phyloP scores from a whole-genome alignment of 495 filamentous ascomycete species.

The Ramalina peruviana region DNA sequence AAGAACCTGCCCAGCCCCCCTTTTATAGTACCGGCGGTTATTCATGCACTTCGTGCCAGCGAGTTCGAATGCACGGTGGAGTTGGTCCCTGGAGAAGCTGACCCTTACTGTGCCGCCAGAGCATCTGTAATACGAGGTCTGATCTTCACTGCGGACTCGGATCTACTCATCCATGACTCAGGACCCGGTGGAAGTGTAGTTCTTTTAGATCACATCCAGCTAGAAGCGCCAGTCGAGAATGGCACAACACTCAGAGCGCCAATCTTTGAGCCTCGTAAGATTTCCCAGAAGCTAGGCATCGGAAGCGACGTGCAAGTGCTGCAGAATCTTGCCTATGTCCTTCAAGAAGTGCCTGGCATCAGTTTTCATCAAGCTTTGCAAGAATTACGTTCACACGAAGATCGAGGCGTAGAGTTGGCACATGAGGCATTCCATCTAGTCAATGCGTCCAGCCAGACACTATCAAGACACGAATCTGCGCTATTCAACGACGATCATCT shows the following conservation, averaged over 20 bases:
- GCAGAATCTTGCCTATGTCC: conserved; percentile 24
- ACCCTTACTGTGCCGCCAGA: conserved; percentile 47
- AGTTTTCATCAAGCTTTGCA: conserved; percentile 7
- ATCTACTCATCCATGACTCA: conserved; percentile 56
- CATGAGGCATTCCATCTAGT: background rate
- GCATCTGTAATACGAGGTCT: conserved; percentile 32
- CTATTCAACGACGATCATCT: background rate
- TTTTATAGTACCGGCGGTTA: conserved; percentile 55
- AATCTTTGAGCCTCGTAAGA: conserved; percentile 21
- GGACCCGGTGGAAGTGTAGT: conserved; percentile 41
- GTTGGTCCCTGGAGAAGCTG: conserved; percentile 59
- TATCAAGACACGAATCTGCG: background rate
- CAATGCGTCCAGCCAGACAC: conserved; percentile 13
- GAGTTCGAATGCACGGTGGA: conserved; percentile 35
- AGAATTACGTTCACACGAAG: background rate
- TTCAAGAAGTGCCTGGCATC: conserved; percentile 16
- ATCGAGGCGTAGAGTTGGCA: background rate
- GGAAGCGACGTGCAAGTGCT: conserved; percentile 6
- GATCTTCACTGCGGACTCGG: conserved; percentile 58
- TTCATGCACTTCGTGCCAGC: conserved; percentile 39
- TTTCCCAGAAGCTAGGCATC: conserved; percentile 29
- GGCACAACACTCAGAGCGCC: conserved; percentile 21
- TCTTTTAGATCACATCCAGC: conserved; percentile 36
- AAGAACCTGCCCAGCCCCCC: conserved; percentile 37
- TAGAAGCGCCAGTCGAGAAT: background rate